phyloP scores from a whole-genome alignment of 2,329 filamentous ascomycete genomes.

The Botrytis squamosa region DNA sequence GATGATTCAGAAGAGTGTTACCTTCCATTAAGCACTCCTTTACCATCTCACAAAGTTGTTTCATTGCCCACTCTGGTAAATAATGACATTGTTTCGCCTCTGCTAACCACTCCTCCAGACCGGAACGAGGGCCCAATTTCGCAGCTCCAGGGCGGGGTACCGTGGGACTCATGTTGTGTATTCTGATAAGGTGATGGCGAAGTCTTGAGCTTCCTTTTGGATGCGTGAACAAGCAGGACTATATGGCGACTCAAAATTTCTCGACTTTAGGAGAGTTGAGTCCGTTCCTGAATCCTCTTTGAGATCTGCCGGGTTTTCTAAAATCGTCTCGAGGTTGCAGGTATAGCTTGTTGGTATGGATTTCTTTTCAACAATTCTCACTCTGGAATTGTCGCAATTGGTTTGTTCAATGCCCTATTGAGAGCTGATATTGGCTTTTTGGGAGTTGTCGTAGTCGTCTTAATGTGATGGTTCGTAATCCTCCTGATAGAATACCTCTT shows the following conservation, averaged over 20 bases:
- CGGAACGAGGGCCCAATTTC: constrained; percentile 76
- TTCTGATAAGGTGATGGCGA: neutral
- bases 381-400: neutral
- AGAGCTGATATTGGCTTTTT: neutral
- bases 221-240: neutral
- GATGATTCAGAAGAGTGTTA: constrained; percentile 42
- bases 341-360: neutral
- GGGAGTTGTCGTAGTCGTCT: neutral
- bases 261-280: neutral
- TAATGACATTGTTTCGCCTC: constrained; percentile 98
- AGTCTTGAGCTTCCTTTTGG: neutral
- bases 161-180: constrained; percentile 23
- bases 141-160: constrained; percentile 84
- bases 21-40: constrained; percentile 99
- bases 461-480: constrained; percentile 1
- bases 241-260: neutral
- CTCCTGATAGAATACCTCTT: constrained; percentile 5
- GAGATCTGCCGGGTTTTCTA: neutral
- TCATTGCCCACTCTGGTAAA: constrained; percentile 94
- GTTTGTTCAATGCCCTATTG: neutral
- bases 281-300: constrained; percentile 7
- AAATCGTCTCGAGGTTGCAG: constrained; percentile 3
- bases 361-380: neutral
- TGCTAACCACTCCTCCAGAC: constrained; percentile 93
- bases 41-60: constrained; percentile 96